These are phyloP conservation scores for Dothiorella sarmentorum DNA, from an alignment of 2,329 filamentous ascomycete species.

Conservation along the genomic window DNA sequence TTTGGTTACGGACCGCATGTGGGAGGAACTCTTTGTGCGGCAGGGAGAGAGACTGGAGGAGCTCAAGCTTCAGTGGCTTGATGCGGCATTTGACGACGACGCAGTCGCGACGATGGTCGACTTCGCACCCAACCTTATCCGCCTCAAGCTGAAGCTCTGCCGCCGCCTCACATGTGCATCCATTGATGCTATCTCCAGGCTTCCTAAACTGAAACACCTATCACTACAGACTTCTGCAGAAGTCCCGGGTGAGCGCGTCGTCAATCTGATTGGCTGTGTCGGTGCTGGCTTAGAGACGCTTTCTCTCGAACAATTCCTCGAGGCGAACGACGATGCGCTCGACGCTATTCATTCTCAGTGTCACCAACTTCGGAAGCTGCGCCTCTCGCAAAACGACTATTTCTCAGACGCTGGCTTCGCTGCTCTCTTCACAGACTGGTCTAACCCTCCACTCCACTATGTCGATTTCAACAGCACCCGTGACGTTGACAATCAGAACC, in stretches of 20 bases:
- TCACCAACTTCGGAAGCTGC: slow-evolving; percentile 67
- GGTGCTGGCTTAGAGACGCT: slow-evolving; percentile 71
- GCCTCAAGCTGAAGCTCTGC: slow-evolving; percentile 79
- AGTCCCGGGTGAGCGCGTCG: slow-evolving; percentile 56
- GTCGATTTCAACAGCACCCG: slow-evolving; percentile 76
- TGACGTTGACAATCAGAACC: slow-evolving; percentile 67
- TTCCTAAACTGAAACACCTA: slow-evolving; percentile 68
- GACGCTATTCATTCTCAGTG: slow-evolving; percentile 69
- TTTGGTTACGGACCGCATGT: slow-evolving; percentile 71
- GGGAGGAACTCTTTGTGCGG: slow-evolving; percentile 65
- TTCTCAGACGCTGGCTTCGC: slow-evolving; percentile 74
- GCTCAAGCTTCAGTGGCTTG: slow-evolving; percentile 78
- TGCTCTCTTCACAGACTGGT: slow-evolving; percentile 71
- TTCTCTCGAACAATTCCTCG: slow-evolving; percentile 66
- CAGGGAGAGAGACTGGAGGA: slow-evolving; percentile 64
- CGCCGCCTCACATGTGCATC: slow-evolving; percentile 66
- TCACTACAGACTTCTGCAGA: slow-evolving; percentile 64
- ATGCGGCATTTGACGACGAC: slow-evolving; percentile 74
- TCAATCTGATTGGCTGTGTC: slow-evolving; percentile 58
- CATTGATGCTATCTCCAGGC: slow-evolving; percentile 59
- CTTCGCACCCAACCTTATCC: slow-evolving; percentile 64
- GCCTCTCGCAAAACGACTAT: slow-evolving; percentile 71
- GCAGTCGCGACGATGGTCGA: slow-evolving; percentile 60
- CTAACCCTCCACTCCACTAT: slow-evolving; percentile 65
- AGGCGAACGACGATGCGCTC: slow-evolving; percentile 67